Evolutionary conservation across 345 rosid species (phyloP), one percentile per base, ranked within the genome.

Genomic region (Eucalyptus dawsonii): DNA sequence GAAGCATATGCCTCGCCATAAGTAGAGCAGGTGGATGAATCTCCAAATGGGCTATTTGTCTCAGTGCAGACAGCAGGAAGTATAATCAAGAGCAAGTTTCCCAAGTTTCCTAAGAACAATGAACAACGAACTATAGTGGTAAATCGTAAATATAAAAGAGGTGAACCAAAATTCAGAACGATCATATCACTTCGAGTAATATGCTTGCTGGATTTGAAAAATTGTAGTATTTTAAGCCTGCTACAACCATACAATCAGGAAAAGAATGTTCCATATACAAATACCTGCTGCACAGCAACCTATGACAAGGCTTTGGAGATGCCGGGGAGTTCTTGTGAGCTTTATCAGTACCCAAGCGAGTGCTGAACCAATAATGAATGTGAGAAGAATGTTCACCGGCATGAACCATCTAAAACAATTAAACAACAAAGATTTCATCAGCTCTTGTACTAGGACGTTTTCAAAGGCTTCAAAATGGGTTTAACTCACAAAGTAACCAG

Each of bases 211-310:
- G 42, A 50, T 44, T 50, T 86, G 58, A 21, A 86, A 34, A 54
- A 44, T 87, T 58, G 69, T 12, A 54, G 24, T 34, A 21, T 11
- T 87, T 54, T 87, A 14, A 54, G 42, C 7, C 34, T 12, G 15
- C 21, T 86, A 34, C 51, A 49, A 50, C 37, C 6, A 29, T 49
- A 6, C 16, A 86, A 24, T 86, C 44, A 17, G 87, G 87, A 31
- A 50, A 4, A 88, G n/a, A 25, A 50, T 27, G 34, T 80, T 22
- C 80, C 80, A 69, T 16, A 31, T 69, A 69, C 80, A 34, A 49
- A 29, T 86, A 89, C 92, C 93, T 50, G 93, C 93, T 54, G 90
- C 88, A 81, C 88, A 92, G 88, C 91, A 89, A 37, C 91, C 91
- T 12, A 92, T 86, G 42, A 92, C 89, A 45, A 90, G 91, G 86